A percentile compares a stretch with the other conserved stretches of the same genome.
These are phyloP conservation scores for Fusarium continuum DNA, from an alignment of 2,329 filamentous ascomycete genomes.

Conservation along the genomic window DNA sequence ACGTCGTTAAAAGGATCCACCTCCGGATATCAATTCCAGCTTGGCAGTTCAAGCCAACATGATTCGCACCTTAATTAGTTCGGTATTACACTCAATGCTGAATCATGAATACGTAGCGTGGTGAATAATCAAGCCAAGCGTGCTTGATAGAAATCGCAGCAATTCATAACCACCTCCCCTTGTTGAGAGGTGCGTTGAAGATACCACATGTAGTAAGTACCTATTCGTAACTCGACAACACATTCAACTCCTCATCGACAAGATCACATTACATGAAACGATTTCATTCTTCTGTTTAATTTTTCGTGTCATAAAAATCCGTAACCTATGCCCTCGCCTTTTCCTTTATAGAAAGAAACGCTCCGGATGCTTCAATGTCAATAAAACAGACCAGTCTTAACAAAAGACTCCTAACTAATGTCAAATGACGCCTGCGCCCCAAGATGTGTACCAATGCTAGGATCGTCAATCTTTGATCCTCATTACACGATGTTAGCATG, in stretches of 20 bases:
- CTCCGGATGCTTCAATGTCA: conserved; percentile 11
- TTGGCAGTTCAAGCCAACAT: conserved; percentile 26
- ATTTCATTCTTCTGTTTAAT: not conserved
- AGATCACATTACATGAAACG: not conserved
- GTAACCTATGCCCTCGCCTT: not conserved
- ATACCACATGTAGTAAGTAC: too few relatives aligned
- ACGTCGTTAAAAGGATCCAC: conserved; percentile 11
- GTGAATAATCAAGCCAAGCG: not conserved
- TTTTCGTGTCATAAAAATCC: not conserved
- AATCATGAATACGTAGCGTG: not conserved
- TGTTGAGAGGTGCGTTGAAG: too few relatives aligned
- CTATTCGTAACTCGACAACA: too few relatives aligned
- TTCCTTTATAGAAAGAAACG: conserved; percentile 13
- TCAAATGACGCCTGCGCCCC: conserved; percentile 30
- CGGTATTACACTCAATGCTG: not conserved
- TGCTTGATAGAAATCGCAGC: not conserved
- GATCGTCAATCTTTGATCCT: conserved; percentile 26
- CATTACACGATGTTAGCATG: conserved; percentile 24
- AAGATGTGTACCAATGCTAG: conserved; percentile 26
- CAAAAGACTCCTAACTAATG: conserved; percentile 17
- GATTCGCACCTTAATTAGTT: not conserved
- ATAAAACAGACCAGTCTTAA: conserved; percentile 25
- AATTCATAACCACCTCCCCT: too few relatives aligned
- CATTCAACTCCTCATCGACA: too few relatives aligned
- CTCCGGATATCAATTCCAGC: conserved; percentile 24